Percentiles rank a stretch among this genome's conserved stretches.
phyloP scores from a whole-genome alignment of 1,284 basidiomycete species.

The Cryptococcus amylolentus region DNA sequence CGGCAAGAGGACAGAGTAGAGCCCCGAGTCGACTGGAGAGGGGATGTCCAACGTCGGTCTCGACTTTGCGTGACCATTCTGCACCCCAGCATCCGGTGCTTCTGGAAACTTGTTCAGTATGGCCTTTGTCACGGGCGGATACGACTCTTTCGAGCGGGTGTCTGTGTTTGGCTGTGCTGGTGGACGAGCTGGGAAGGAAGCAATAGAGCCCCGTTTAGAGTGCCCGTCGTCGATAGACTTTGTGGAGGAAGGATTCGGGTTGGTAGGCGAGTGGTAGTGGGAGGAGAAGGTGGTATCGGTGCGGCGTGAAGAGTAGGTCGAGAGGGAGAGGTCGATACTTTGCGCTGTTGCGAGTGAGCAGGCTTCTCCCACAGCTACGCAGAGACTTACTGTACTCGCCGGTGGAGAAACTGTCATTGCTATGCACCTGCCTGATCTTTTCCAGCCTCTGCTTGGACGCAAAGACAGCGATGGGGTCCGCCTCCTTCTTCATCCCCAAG shows the following conservation, averaged over 20 bases:
- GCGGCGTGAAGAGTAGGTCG: constrained; percentile 5
- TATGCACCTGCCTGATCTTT: constrained; percentile 5
- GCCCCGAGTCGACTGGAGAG: constrained; percentile 1
- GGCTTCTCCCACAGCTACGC: no score
- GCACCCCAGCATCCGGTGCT: background rate
- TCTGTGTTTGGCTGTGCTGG: constrained; percentile 1
- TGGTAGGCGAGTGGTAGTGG: constrained; percentile 8
- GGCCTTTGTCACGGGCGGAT: background rate
- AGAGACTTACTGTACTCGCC: constrained; percentile 13
- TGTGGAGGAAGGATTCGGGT: constrained; percentile 7
- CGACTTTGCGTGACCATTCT: background rate
- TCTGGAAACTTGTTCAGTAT: constrained; percentile 8
- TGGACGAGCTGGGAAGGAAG: constrained; percentile 10
- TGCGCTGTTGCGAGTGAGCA: constrained; percentile 5
- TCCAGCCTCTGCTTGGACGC: constrained; percentile 1
- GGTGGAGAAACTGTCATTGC: constrained; percentile 10
- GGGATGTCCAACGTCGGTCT: constrained; percentile 1
- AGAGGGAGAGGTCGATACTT: constrained; percentile 7
- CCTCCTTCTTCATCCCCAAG: constrained; percentile 12
- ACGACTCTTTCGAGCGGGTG: background rate
- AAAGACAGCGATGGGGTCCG: constrained; percentile 1
- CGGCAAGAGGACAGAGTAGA: constrained; percentile 25
- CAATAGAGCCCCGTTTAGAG: constrained; percentile 7
- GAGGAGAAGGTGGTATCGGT: constrained; percentile 7
- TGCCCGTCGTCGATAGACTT: constrained; percentile 5